Conservation (phyloP, 2,329 filamentous ascomycete genomes). For the Juglanconis juglandina region DNA sequence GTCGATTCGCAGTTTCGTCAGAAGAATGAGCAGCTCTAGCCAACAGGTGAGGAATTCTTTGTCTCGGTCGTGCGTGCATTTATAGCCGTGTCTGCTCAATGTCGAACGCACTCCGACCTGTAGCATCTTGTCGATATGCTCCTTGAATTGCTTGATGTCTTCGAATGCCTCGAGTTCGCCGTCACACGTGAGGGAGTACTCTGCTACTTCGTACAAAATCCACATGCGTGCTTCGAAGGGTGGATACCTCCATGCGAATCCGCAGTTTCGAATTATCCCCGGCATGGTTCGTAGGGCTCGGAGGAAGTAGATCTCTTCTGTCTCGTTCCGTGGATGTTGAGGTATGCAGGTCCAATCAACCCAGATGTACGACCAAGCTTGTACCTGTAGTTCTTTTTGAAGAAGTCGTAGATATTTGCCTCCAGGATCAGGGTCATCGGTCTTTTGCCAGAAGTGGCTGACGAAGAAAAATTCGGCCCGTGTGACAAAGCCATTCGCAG, state of each 20-base stretch:
- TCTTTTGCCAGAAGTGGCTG: conserved; percentile 25
- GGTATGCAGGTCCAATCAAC: conserved; percentile 27
- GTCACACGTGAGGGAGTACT: conserved; percentile 8
- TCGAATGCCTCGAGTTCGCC: background rate
- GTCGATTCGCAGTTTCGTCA: conserved; percentile 18
- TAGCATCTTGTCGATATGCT: too few relatives aligned
- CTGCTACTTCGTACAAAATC: conserved; percentile 23
- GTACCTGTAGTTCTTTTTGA: conserved; percentile 20
- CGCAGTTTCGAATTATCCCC: conserved; percentile 25
- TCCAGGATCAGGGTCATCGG: conserved; percentile 24
- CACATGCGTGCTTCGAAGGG: conserved; percentile 25
- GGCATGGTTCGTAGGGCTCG: conserved; percentile 22
- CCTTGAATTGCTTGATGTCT: background rate
- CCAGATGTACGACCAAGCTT: conserved; percentile 26
- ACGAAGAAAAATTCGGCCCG: conserved; percentile 24
- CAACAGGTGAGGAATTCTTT: conserved; percentile 11
- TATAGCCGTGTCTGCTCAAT: conserved; percentile 13
- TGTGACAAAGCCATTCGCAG: conserved; percentile 20
- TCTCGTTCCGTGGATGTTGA: conserved; percentile 21
- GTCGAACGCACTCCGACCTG: conserved; percentile 8
- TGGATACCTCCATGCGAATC: conserved; percentile 25
- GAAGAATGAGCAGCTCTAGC: conserved; percentile 12
- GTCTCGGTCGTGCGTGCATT: conserved; percentile 10
- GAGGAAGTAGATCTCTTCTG: conserved; percentile 23
- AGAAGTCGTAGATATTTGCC: conserved; percentile 21